Evolutionary conservation across 176 grass and related monocot genomes (phyloP), one percentile per base, ranked within the genome.

Genomic region (Avena insularis): DNA sequence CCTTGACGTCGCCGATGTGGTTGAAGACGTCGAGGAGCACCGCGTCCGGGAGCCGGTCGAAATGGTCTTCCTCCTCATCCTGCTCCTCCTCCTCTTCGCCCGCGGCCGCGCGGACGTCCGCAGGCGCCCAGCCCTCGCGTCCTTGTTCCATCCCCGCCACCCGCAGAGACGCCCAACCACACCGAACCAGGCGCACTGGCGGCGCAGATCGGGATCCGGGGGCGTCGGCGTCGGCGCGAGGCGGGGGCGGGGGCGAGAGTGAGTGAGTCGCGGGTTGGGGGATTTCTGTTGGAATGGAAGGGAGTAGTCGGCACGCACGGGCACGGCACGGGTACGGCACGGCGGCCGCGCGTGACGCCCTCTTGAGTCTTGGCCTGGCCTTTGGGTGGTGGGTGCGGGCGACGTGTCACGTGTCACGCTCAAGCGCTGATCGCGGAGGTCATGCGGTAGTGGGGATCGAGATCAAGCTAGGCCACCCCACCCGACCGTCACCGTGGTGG

Each of bases 1-100:
- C 89, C 93, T 98, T 98, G 29, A 98, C 91, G 86, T 98, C 93
- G 79, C 88, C 92, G 85, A 98, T 88, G 81, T 80, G 90, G 84
- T 94, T 90, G 79, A 98, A 87, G 82, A 96, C 87, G 61, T 94
- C 88, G 8, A 98, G 88, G 40, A 98, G 82, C 80, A 98, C 76
- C 43, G 92, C 84, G 90, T 98, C 96, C 9, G 94, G 96, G 14
- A 98, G 73, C 45, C 90, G 88, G 75, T 98, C 92, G 86, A 98
- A 94, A 45, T 98, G 90, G 70, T 95, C 96, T 47, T 38, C 79
- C 20, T 67, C 84, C 27, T n/a, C 66, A 23, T 13, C 46, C 15
- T 35, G 33, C 33, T 1, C 76, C 6, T 16, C 61, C 50, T 1
- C 91, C 15, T 1, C 91, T 19, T 5, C 75, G 9, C 21, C 90